Conservation (phyloP, 1,139 yeast species). For the Scheffersomyces segobiensis region DNA sequence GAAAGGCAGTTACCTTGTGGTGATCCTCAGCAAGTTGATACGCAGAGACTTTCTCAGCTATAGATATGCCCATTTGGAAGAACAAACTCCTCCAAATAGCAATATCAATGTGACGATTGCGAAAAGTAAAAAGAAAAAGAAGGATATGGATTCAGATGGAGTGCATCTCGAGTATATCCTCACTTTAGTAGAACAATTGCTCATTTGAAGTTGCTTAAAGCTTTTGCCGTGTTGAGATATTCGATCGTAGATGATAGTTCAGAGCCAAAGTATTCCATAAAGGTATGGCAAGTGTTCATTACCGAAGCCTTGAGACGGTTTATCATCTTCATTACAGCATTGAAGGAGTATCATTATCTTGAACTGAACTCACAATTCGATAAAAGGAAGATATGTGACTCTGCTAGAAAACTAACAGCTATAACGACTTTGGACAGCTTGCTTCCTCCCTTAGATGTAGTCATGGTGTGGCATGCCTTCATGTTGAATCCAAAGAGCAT, state of each 20-base stretch:
- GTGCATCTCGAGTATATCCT: conserved; percentile 6
- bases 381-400: conserved; percentile 4
- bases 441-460: conserved; percentile 37
- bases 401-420: conserved; percentile 4
- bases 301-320: conserved; percentile 32
- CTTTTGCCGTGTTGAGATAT: conserved; percentile 25
- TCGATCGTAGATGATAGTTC: conserved; percentile 6
- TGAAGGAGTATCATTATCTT: conserved; percentile 6
- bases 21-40: background rate
- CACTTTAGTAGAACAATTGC: conserved; percentile 16
- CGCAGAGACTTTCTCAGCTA: background rate
- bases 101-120: background rate
- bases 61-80: background rate
- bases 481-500: conserved; percentile 27
- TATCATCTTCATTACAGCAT: conserved; percentile 24
- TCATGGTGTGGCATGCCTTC: conserved; percentile 44
- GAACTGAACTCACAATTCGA: background rate
- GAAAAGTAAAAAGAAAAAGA: background rate
- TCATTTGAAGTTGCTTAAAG: conserved; percentile 33
- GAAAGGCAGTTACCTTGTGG: background rate
- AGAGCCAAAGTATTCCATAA: conserved; percentile 6
- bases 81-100: background rate
- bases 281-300: conserved; percentile 32
- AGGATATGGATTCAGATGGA: background rate
- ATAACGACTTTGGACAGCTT: conserved; percentile 5